A percentile compares a stretch with the other conserved stretches of the same genome.
Conservation (phyloP, 2,329 filamentous ascomycete genomes). For the Colletotrichum orchidophilum region DNA sequence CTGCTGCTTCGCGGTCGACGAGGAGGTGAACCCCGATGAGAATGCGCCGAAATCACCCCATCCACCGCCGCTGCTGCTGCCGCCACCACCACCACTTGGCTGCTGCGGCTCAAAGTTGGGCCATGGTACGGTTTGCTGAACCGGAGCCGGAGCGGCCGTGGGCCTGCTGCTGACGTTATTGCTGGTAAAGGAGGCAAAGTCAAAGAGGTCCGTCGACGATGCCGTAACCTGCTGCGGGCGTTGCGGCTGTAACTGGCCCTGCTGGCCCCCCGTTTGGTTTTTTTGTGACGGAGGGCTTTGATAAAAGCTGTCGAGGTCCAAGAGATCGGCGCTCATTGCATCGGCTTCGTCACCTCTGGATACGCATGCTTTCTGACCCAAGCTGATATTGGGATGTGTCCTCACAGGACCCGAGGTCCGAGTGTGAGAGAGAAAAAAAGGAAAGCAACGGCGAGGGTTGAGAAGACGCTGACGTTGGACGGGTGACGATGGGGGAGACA, state of each 20-base stretch:
- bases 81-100: constrained; percentile 20
- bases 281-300: constrained; percentile 42
- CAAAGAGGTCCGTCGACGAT: constrained; percentile 41
- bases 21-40: constrained; percentile 30
- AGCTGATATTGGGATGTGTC: background rate
- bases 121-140: constrained; percentile 43
- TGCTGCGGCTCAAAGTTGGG: constrained; percentile 41
- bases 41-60: constrained; percentile 37
- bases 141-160: constrained; percentile 5
- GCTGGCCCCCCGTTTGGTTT: constrained; percentile 25
- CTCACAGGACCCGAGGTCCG: background rate
- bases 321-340: constrained; percentile 71
- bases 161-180: constrained; percentile 20
- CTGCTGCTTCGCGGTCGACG: constrained; percentile 34
- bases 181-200: constrained; percentile 36
- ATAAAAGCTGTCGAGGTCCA: constrained; percentile 67
- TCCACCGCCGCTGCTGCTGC: constrained; percentile 15
- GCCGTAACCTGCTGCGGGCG: constrained; percentile 30
- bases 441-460: constrained; percentile 2
- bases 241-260: constrained; percentile 31
- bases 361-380: constrained; percentile 18
- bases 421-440: background rate
- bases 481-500: constrained; percentile 18
- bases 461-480: constrained; percentile 4
- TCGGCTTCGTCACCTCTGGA: constrained; percentile 30